Percentiles rank a stretch among this genome's conserved stretches.
Conservation (phyloP, 345 rosid species). For the Brassica carinata region DNA sequence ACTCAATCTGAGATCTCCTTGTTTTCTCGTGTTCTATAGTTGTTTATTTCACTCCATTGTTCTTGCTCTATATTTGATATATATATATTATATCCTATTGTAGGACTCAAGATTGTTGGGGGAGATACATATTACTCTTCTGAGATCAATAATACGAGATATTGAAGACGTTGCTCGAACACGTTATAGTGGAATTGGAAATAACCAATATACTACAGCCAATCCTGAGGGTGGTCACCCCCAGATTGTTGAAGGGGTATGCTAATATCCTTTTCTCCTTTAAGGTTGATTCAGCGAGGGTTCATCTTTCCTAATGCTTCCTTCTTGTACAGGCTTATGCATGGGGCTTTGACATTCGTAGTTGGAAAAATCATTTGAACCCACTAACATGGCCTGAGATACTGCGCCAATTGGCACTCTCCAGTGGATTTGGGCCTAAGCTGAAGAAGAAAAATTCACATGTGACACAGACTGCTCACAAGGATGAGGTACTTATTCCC, state of each 20-base stretch:
- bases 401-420: conserved; percentile 83
- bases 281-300: neutral
- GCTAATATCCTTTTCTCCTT: conserved; percentile 2
- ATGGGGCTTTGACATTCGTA: conserved; percentile 96
- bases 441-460: conserved; percentile 59
- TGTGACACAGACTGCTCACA: conserved; percentile 50
- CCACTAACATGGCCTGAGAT: conserved; percentile 96
- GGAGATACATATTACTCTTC: conserved; percentile 85
- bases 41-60: conserved; percentile 21
- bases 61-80: conserved; percentile 23
- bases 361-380: conserved; percentile 89
- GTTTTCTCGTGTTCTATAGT: conserved; percentile 10
- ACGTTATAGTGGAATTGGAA: conserved; percentile 72
- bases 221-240: conserved; percentile 99
- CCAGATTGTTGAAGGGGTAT: conserved; percentile 95
- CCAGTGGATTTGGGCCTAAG: conserved; percentile 89
- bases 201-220: conserved; percentile 69
- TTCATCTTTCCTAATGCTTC: conserved; percentile 3
- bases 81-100: conserved; percentile 28
- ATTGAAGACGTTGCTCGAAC: conserved; percentile 93
- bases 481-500: conserved; percentile 58
- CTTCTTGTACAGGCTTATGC: conserved; percentile 69
- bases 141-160: conserved; percentile 77
- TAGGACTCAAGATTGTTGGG: conserved; percentile 98
- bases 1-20: neutral